phyloP scores from a whole-genome alignment of 345 rosid species.

The Bruguiera gymnorhiza region DNA sequence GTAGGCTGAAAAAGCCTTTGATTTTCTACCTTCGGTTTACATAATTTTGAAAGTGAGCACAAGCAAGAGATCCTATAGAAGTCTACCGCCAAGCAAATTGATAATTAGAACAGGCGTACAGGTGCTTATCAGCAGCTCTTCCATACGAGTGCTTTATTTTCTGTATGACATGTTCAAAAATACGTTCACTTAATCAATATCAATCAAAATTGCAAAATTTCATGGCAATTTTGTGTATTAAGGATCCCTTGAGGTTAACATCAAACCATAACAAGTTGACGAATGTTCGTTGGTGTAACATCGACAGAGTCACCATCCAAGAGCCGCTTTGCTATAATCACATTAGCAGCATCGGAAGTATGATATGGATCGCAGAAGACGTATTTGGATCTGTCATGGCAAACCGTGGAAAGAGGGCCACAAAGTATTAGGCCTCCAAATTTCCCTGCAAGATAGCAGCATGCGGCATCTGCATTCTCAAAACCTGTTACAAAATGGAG shows the following conservation, averaged over 20 bases:
- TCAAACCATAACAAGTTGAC: constrained; percentile 27
- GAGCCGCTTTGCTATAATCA: constrained; percentile 41
- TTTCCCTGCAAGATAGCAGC: constrained; percentile 54
- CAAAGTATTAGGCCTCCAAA: constrained; percentile 64
- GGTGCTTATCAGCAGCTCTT: too few relatives aligned
- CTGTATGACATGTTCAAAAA: too few relatives aligned
- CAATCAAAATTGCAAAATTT: too few relatives aligned
- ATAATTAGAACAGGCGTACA: too few relatives aligned
- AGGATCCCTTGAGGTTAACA: neutral
- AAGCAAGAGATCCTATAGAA: too few relatives aligned
- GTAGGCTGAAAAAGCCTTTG: too few relatives aligned
- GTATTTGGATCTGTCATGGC: constrained; percentile 40
- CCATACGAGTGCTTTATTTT: too few relatives aligned
- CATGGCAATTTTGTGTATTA: too few relatives aligned
- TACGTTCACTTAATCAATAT: too few relatives aligned
- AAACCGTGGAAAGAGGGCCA: constrained; percentile 40
- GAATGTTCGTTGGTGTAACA: constrained; percentile 40
- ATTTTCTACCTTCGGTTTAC: too few relatives aligned
- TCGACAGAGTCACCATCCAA: constrained; percentile 36
- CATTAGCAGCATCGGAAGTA: constrained; percentile 54
- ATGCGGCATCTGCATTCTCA: constrained; percentile 44
- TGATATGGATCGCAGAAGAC: constrained; percentile 62
- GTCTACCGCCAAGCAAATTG: too few relatives aligned
- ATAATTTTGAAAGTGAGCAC: too few relatives aligned
- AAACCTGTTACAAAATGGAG: constrained; percentile 40